Conservation (phyloP, 345 rosid species). For the Populus nigra region DNA sequence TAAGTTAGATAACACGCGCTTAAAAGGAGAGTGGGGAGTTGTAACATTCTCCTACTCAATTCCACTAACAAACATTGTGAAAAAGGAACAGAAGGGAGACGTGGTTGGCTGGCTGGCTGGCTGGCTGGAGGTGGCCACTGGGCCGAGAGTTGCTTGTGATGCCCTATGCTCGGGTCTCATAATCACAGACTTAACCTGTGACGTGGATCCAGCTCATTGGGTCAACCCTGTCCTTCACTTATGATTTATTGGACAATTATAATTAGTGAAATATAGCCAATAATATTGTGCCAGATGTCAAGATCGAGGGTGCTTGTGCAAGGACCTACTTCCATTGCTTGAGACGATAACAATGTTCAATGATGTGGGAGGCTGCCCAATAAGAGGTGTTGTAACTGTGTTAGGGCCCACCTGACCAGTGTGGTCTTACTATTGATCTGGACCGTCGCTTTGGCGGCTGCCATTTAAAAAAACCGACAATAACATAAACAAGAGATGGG, state of each 20-base stretch:
- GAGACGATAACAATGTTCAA: constrained; percentile 36
- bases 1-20: neutral
- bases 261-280: neutral
- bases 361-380: constrained; percentile 35
- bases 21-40: neutral
- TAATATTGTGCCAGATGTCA: neutral
- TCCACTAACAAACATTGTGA: constrained; percentile 12
- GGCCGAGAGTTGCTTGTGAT: neutral
- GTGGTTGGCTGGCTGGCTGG: constrained; percentile 5
- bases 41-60: constrained; percentile 10
- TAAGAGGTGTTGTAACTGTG: constrained; percentile 19
- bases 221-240: neutral
- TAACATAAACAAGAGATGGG: neutral
- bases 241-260: neutral
- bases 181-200: neutral
- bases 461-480: constrained; percentile 11
- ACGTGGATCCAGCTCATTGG: constrained; percentile 25
- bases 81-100: constrained; percentile 4
- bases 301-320: neutral
- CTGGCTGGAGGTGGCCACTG: neutral
- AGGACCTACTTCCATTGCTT: neutral
- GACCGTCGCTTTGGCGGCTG: constrained; percentile 34
- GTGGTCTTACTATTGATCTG: constrained; percentile 20
- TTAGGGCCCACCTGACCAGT: constrained; percentile 15
- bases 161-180: neutral